Conservation (phyloP, 495 filamentous ascomycete genomes). For the Xylaria intraflava region DNA sequence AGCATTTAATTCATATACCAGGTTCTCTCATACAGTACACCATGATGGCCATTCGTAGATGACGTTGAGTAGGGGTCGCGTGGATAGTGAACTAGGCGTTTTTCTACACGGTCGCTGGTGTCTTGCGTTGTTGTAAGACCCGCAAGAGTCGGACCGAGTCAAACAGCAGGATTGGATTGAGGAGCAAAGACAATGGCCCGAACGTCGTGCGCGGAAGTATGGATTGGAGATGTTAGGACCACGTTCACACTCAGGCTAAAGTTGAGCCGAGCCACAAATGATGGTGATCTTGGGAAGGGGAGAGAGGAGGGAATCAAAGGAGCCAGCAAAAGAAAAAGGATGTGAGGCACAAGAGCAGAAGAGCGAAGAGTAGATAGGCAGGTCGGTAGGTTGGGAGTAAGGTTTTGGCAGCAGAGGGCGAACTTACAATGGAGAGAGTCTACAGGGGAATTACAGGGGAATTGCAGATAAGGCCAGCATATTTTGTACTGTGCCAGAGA, state of each 20-base stretch:
- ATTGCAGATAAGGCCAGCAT: conserved; percentile 6
- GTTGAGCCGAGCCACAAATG: not conserved
- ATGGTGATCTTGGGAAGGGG: conserved; percentile 4
- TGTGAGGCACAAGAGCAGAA: conserved; percentile 10
- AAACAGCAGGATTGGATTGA: conserved; percentile 11
- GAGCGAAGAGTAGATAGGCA: not conserved
- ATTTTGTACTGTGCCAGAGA: too few relatives aligned
- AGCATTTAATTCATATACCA: conserved; percentile 47
- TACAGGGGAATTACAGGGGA: conserved; percentile 2
- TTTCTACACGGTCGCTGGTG: not conserved
- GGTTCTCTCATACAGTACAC: conserved; percentile 39
- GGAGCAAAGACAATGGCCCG: not conserved
- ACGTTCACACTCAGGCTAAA: not conserved
- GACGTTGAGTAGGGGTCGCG: conserved; percentile 13
- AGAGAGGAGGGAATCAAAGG: conserved; percentile 7
- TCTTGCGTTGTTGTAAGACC: conserved; percentile 1
- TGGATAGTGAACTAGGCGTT: not conserved
- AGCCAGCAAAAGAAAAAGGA: not conserved
- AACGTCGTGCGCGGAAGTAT: not conserved
- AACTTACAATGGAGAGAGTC: not conserved
- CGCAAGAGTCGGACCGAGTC: conserved; percentile 13
- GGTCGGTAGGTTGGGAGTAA: not conserved
- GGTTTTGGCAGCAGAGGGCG: conserved; percentile 8
- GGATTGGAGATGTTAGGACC: not conserved
- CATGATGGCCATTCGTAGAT: conserved; percentile 45